These are phyloP conservation scores for Solanum gandarillasii DNA, from an alignment of 257 asterid species.

Conservation along the genomic window DNA sequence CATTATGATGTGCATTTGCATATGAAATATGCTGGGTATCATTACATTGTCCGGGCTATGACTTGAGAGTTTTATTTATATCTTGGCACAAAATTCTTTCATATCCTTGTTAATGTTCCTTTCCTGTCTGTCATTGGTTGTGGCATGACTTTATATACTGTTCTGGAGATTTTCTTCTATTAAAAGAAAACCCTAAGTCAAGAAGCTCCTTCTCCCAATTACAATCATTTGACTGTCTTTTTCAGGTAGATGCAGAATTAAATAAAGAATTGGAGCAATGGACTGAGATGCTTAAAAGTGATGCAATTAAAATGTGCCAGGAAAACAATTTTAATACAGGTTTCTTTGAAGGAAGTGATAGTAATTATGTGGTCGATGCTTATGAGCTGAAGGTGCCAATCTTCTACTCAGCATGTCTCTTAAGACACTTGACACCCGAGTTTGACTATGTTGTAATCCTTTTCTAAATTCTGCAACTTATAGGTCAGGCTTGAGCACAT, in stretches of 20 bases:
- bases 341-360: constrained; percentile 89
- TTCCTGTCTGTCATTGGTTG: neutral
- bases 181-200: neutral
- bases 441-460: neutral
- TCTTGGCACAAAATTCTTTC: neutral
- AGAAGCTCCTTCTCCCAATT: neutral
- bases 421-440: neutral
- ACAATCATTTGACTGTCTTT: constrained; percentile 5
- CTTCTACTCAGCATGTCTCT: neutral
- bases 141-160: neutral
- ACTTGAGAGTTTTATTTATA: neutral
- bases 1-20: neutral
- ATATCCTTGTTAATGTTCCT: neutral
- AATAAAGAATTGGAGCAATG: constrained; percentile 90
- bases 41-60: neutral
- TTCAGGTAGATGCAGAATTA: constrained; percentile 78
- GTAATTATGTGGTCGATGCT: constrained; percentile 79
- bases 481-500: constrained; percentile 99
- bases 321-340: constrained; percentile 89
- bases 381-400: constrained; percentile 81
- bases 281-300: constrained; percentile 81
- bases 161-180: neutral
- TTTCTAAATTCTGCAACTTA: constrained; percentile 3
- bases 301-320: constrained; percentile 74
- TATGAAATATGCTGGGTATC: neutral